Evolutionary conservation across 768 basidiomycete species (phyloP).

Genomic region (Paxillus ammoniavirescens): DNA sequence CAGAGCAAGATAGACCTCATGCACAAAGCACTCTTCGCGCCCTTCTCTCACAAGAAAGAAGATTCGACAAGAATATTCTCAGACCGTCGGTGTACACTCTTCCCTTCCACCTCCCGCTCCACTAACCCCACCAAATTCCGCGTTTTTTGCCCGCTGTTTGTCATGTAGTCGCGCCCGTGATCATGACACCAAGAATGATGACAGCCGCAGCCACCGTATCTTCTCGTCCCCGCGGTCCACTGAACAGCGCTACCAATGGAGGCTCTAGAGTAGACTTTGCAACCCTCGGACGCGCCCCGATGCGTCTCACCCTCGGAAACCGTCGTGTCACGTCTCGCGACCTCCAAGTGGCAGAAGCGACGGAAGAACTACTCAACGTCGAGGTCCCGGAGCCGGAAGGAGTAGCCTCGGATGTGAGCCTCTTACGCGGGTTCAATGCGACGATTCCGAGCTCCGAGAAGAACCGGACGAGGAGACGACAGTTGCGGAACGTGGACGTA

Average conservation of each 20-base stretch:
- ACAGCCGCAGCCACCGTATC: constrained; percentile 66
- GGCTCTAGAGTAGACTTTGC: constrained; percentile 64
- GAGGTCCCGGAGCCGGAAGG: constrained; percentile 76
- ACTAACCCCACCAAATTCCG: background rate
- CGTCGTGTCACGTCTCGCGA: constrained; percentile 79
- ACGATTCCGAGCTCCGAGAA: constrained; percentile 90
- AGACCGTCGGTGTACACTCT: constrained; percentile 52
- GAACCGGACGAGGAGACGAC: constrained; percentile 70
- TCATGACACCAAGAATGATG: constrained; percentile 88
- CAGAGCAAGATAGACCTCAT: constrained; percentile 58
- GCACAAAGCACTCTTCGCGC: constrained; percentile 69
- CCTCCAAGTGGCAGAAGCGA: constrained; percentile 80
- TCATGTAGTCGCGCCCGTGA: constrained; percentile 69
- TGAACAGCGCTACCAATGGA: constrained; percentile 27
- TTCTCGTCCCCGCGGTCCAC: constrained; percentile 40
- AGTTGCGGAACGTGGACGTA: constrained; percentile 77
- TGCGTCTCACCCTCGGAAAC: constrained; percentile 61
- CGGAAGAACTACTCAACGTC: constrained; percentile 67
- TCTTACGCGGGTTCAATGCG: constrained; percentile 90
- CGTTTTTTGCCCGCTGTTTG: constrained; percentile 2
- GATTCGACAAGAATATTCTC: constrained; percentile 73
- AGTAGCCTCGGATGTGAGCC: constrained; percentile 69
- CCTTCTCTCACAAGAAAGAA: constrained; percentile 55
- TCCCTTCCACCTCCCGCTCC: background rate
- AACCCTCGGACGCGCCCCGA: constrained; percentile 75